A percentile compares a stretch with the other conserved stretches of the same genome.
These are phyloP conservation scores for Talaromyces nanjingensis DNA, from an alignment of 495 filamentous ascomycete genomes.

Conservation along the genomic window DNA sequence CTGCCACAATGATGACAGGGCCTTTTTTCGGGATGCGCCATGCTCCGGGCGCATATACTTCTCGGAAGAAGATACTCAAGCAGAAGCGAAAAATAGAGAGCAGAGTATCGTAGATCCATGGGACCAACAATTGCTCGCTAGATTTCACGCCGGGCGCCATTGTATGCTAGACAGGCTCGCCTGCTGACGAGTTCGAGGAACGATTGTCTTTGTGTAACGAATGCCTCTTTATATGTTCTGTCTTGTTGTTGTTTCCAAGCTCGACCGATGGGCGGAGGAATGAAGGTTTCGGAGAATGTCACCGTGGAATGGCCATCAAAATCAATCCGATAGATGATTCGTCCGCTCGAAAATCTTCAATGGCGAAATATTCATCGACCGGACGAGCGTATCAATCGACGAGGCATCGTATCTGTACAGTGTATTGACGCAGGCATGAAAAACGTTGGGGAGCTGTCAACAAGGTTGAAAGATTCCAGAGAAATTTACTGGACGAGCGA, in stretches of 20 bases:
- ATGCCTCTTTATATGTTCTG: neutral
- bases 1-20: constrained; percentile 78
- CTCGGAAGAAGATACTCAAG: constrained; percentile 84
- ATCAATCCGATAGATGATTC: too few species aligned
- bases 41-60: constrained; percentile 74
- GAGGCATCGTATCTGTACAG: neutral
- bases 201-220: neutral
- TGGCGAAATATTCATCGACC: neutral
- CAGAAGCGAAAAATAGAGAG: constrained; percentile 10
- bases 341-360: neutral
- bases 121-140: constrained; percentile 6
- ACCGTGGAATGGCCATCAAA: neutral
- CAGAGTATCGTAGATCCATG: constrained; percentile 10
- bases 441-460: neutral
- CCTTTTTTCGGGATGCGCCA: constrained; percentile 73
- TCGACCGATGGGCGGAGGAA: neutral
- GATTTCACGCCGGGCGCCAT: constrained; percentile 1
- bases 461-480: neutral
- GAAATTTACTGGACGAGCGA: neutral
- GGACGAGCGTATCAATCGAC: neutral
- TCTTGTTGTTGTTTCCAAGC: neutral
- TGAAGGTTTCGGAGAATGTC: neutral
- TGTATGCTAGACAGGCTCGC: neutral
- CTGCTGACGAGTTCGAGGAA: neutral
- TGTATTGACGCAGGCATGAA: neutral